A percentile compares a stretch with the other conserved stretches of the same genome.
phyloP scores from a whole-genome alignment of 805 yeast species.

The Wickerhamiella domercqiae region DNA sequence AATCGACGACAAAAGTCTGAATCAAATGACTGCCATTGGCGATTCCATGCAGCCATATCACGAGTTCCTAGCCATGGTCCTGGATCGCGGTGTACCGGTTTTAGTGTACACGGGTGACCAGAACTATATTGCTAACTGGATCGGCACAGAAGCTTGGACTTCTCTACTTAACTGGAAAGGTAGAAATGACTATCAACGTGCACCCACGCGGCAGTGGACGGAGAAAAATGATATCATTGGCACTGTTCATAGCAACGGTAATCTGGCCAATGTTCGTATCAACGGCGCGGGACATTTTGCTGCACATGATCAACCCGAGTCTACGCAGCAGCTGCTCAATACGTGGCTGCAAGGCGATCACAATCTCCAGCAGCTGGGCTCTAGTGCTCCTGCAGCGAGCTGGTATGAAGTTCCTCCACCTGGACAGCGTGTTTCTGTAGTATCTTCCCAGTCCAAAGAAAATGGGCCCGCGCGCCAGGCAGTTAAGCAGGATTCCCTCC shows the following conservation, averaged over 20 bases:
- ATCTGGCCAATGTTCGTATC: not conserved
- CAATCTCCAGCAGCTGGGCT: too few relatives aligned
- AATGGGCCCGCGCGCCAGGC: not conserved
- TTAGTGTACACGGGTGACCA: conserved; percentile 89
- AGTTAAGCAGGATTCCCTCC: not conserved
- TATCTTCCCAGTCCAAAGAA: not conserved
- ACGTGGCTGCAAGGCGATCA: not conserved
- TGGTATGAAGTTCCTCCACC: too few relatives aligned
- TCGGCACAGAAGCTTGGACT: conserved; percentile 84
- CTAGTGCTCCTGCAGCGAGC: too few relatives aligned
- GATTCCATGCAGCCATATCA: conserved; percentile 92
- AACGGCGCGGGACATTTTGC: conserved; percentile 1
- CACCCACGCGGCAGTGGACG: not conserved
- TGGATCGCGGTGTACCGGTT: conserved; percentile 64
- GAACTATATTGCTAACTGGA: conserved; percentile 90
- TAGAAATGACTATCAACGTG: not conserved
- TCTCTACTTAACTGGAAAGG: conserved; percentile 38
- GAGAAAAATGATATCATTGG: not conserved
- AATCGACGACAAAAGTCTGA: conserved; percentile 40
- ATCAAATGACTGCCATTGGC: conserved; percentile 68
- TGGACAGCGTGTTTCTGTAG: too few relatives aligned
- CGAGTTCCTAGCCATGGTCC: conserved; percentile 43
- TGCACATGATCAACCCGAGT: conserved; percentile 1
- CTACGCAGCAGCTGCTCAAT: not conserved
- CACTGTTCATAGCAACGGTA: not conserved